Conservation (phyloP, 2,329 filamentous ascomycete species). For the Colletotrichum kahawae region DNA sequence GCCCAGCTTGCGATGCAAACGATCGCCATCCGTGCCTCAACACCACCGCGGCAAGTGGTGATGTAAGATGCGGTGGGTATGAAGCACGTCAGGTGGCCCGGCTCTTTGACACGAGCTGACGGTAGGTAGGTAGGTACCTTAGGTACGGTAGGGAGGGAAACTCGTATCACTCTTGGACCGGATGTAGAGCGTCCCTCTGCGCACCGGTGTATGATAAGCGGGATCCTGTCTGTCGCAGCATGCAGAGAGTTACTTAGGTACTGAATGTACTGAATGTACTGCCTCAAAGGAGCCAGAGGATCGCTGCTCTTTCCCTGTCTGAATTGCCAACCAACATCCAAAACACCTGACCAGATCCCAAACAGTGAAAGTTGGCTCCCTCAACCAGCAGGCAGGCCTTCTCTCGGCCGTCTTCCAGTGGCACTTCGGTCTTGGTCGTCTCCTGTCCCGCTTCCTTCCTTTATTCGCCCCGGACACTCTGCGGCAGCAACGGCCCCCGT, state of each 20-base stretch:
- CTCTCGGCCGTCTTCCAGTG: not conserved
- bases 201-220: not conserved
- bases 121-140: not conserved
- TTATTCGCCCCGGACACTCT: not conserved
- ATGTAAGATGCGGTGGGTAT: constrained; percentile 5
- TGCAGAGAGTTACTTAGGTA: not conserved
- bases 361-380: not conserved
- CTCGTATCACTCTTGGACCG: not conserved
- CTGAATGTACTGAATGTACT: not conserved
- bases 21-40: constrained; percentile 3
- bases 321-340: not conserved
- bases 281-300: not conserved
- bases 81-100: constrained; percentile 1
- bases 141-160: not conserved
- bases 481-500: not conserved
- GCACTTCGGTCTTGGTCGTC: not conserved
- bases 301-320: not conserved
- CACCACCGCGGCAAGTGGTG: not conserved
- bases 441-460: not conserved
- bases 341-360: not conserved
- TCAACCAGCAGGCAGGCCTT: not conserved
- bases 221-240: not conserved
- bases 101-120: not conserved
- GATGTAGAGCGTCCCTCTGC: not conserved
- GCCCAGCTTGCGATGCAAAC: not conserved